phyloP scores from a whole-genome alignment of 2,329 filamentous ascomycete species.

The Colletotrichum chlorophyti region DNA sequence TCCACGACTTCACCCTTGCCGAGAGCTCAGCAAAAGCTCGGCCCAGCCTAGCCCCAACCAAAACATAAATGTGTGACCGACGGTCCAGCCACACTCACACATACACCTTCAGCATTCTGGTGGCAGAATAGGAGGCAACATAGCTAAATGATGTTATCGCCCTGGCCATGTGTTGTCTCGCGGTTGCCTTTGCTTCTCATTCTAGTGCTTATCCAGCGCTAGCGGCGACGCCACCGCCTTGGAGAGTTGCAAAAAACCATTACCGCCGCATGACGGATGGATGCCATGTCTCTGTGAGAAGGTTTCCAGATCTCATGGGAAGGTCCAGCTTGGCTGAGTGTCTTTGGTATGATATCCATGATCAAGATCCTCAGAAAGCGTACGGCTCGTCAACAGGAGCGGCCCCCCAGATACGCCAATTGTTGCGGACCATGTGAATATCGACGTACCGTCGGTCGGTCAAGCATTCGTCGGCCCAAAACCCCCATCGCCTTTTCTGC shows the following conservation, averaged over 20 bases:
- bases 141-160: no score
- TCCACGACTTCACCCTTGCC: slow-evolving; percentile 1
- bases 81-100: slow-evolving; percentile 12
- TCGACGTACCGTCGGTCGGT: no score
- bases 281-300: not conserved
- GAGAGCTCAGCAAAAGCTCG: slow-evolving; percentile 2
- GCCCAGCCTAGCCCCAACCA: slow-evolving; percentile 3
- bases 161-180: slow-evolving; percentile 18
- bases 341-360: no score
- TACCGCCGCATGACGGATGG: slow-evolving; percentile 3
- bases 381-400: no score
- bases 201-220: slow-evolving; percentile 8
- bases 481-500: not conserved
- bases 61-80: not conserved
- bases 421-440: no score
- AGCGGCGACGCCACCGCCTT: slow-evolving; percentile 23
- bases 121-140: not conserved
- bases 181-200: slow-evolving; percentile 15
- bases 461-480: not conserved
- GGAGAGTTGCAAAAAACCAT: slow-evolving; percentile 1
- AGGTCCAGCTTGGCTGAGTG: no score
- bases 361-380: no score
- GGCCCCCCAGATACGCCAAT: no score
- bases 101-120: not conserved
- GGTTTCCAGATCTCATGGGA: no score